Evolutionary conservation across 768 basidiomycete species (phyloP).

Genomic region (Lentinula sp.): DNA sequence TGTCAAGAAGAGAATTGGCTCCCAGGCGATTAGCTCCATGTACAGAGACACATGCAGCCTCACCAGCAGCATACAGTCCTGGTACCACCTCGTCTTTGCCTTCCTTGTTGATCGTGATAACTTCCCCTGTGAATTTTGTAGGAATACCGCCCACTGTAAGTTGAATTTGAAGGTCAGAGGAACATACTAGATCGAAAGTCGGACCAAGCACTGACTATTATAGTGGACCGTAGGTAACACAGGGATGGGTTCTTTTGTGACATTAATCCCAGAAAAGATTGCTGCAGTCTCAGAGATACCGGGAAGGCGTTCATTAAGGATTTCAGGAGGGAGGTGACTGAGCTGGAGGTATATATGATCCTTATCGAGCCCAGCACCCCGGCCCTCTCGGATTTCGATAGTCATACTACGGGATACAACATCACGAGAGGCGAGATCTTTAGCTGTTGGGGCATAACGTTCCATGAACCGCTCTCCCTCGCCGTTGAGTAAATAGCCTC

Average conservation of each 20-base stretch:
- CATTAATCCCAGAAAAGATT: slow-evolving; percentile 98
- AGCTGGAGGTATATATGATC: slow-evolving; percentile 97
- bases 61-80: slow-evolving; percentile 96
- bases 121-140: slow-evolving; percentile 97
- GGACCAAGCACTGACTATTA: slow-evolving; percentile 65
- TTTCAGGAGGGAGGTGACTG: slow-evolving; percentile 92
- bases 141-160: slow-evolving; percentile 95
- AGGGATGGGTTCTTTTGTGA: slow-evolving; percentile 99
- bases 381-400: slow-evolving; percentile 95
- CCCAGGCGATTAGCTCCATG: slow-evolving; percentile 99
- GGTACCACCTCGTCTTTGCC: slow-evolving; percentile 94
- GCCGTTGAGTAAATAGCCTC: slow-evolving; percentile 96
- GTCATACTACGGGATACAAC: slow-evolving; percentile 99
- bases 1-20: slow-evolving; percentile 97
- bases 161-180: not conserved
- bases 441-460: slow-evolving; percentile 97
- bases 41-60: slow-evolving; percentile 99
- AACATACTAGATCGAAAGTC: not conserved
- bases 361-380: slow-evolving; percentile 97
- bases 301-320: slow-evolving; percentile 93
- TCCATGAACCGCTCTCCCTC: slow-evolving; percentile 99
- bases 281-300: slow-evolving; percentile 99
- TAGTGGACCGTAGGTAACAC: slow-evolving; percentile 98
- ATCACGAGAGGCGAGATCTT: slow-evolving; percentile 98
- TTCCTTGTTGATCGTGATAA: slow-evolving; percentile 77